Evolutionary conservation across 108 stramenopile genomes (phyloP), one percentile per base, ranked within the genome.

Genomic region (Schizochytrium sp.): DNA sequence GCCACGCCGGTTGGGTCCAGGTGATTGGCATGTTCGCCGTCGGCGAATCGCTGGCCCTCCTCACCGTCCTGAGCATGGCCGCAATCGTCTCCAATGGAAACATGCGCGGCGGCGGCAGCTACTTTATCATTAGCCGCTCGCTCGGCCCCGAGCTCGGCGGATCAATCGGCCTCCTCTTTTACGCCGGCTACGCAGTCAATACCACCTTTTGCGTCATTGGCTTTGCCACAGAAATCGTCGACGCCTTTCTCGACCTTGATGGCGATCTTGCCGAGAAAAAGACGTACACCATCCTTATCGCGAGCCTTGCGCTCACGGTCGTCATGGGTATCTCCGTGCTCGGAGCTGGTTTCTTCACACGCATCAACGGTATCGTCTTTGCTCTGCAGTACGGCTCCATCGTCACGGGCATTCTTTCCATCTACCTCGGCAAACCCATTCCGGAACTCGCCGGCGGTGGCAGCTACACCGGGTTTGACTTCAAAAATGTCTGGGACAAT

Each of bases 81-180:
- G 89, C 89, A 12, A 57, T 89, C 19, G 48, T 89, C 53, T 45
- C 76, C 16, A 88, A 88, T 43, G 89, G 89, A 5, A 87, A 87
- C 43, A 53, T 89, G 76, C 47, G 57, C 5, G 72, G 55, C 18
- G 89, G 89, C 44, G 89, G 89, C 44, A 48, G 34, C 8, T 89
- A 89, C 57, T 89, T 87, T n/a, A 29, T 89, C 44, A 89, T 89
- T 47, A 88, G 88, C 43, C 57, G 91, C 44, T 53, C 88, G 57
- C 91, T 91, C 25, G 91, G 91, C n/a, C 44, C 72, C 34, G 91
- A 91, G 60, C 69, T 89, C 45, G 91, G 91, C 21, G 91, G 88
- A 12, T 23, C 89, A 28, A 83, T 83, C 28, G 76, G 89, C 72
- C 5, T 91, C n/a, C 5, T 34, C 58, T 89, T 91, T 58, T 89